phyloP scores from a whole-genome alignment of 2,329 filamentous ascomycete genomes.

The Cytospora paraplurivora region DNA sequence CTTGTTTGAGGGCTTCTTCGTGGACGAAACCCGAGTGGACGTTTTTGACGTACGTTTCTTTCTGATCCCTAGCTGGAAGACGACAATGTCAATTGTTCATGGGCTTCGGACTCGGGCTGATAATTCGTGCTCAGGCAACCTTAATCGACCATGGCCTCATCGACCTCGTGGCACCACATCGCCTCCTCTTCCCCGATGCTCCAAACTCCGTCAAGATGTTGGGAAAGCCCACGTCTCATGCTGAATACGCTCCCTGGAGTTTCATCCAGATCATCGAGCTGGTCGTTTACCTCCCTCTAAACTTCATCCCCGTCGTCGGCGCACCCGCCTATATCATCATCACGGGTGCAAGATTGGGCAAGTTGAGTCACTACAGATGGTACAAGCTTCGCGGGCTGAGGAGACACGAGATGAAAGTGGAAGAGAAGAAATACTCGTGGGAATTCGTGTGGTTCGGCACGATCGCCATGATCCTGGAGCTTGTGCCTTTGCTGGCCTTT shows the following conservation, averaged over 20 bases:
- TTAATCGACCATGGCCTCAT: constrained; percentile 73
- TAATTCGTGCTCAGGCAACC: constrained; percentile 52
- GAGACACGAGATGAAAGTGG: constrained; percentile 72
- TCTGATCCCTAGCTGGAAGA: background rate
- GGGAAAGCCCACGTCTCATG: constrained; percentile 75
- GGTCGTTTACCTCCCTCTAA: constrained; percentile 76
- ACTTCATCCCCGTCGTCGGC: constrained; percentile 82
- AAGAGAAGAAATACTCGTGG: constrained; percentile 68
- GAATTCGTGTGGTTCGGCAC: constrained; percentile 95
- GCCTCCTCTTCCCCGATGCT: constrained; percentile 67
- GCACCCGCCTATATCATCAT: constrained; percentile 84
- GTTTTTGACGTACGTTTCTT: constrained; percentile 72
- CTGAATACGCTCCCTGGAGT: constrained; percentile 86
- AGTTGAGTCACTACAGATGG: constrained; percentile 88
- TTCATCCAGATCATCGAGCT: constrained; percentile 89
- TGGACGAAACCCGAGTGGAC: constrained; percentile 77
- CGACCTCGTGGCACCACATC: constrained; percentile 67
- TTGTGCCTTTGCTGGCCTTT: constrained; percentile 91
- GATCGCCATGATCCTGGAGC: constrained; percentile 77
- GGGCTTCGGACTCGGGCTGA: constrained; percentile 24
- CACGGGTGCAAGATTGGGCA: constrained; percentile 84
- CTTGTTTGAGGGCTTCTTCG: constrained; percentile 79
- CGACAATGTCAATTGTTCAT: background rate
- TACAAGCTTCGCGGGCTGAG: constrained; percentile 77
- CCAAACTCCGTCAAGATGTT: constrained; percentile 76